Percentiles rank a stretch among this genome's conserved stretches.
Evolutionary conservation across 2,329 filamentous ascomycete species (phyloP).

Genomic region (Neonectria punicea): DNA sequence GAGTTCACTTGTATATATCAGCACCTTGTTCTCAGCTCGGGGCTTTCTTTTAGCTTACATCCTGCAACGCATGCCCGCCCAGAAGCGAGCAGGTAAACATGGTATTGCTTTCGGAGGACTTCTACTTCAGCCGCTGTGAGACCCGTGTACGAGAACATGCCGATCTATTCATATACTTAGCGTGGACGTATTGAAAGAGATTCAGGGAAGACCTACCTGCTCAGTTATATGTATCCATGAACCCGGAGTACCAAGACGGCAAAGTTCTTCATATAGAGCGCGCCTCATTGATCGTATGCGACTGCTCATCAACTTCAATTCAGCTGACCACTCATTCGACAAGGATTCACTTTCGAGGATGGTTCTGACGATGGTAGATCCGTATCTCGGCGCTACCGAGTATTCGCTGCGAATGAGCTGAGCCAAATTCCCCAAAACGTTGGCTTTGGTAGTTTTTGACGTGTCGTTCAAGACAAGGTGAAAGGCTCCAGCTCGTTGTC

Average conservation of each 20-base stretch:
- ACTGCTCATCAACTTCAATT: slow-evolving; percentile 91
- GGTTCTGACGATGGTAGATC: slow-evolving; percentile 85
- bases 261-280: slow-evolving; percentile 80
- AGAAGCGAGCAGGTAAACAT: slow-evolving; percentile 74
- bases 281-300: slow-evolving; percentile 92
- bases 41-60: slow-evolving; percentile 48
- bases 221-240: slow-evolving; percentile 96
- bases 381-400: slow-evolving; percentile 93
- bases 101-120: slow-evolving; percentile 73
- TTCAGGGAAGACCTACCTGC: slow-evolving; percentile 49
- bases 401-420: slow-evolving; percentile 95
- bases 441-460: slow-evolving; percentile 65
- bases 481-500: slow-evolving; percentile 93
- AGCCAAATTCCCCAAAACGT: slow-evolving; percentile 26
- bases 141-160: slow-evolving; percentile 97
- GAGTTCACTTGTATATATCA: slow-evolving; percentile 64
- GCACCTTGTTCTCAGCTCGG: slow-evolving; percentile 67
- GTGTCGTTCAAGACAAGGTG: slow-evolving; percentile 92
- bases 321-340: slow-evolving; percentile 90
- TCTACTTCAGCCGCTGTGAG: slow-evolving; percentile 77
- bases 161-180: slow-evolving; percentile 69
- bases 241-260: slow-evolving; percentile 84
- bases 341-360: slow-evolving; percentile 83
- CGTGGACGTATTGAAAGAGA: background rate
- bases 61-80: slow-evolving; percentile 35